These are phyloP conservation scores for Zymoseptoria ardabiliae DNA, from an alignment of 2,329 filamentous ascomycete species.

Conservation along the genomic window DNA sequence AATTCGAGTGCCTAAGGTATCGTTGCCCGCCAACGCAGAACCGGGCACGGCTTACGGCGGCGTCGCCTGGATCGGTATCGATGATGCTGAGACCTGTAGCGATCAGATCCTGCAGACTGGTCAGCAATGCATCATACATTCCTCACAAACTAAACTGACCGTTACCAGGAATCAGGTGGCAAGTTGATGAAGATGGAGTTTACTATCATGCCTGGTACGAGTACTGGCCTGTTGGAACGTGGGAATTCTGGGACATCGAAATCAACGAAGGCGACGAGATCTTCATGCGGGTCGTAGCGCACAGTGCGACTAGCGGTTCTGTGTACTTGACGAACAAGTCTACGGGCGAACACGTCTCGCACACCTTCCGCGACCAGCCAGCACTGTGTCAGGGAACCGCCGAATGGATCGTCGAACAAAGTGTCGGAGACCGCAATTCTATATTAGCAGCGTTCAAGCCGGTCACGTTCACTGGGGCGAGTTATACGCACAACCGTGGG, in stretches of 20 bases:
- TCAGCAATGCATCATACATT: background rate
- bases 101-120: background rate
- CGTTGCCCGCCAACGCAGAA: background rate
- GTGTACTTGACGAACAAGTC: slow-evolving; percentile 44
- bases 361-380: slow-evolving; percentile 42
- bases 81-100: background rate
- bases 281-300: slow-evolving; percentile 34
- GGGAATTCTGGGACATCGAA: slow-evolving; percentile 45
- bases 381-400: slow-evolving; percentile 50
- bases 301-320: slow-evolving; percentile 36
- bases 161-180: slow-evolving; percentile 52
- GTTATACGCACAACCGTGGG: too few species aligned
- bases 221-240: slow-evolving; percentile 52
- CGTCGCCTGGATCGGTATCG: background rate
- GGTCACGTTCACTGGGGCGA: background rate
- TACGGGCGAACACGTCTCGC: slow-evolving; percentile 45
- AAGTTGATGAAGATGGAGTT: slow-evolving; percentile 34
- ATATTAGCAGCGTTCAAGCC: slow-evolving; percentile 39
- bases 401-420: slow-evolving; percentile 56
- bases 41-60: background rate
- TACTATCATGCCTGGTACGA: slow-evolving; percentile 54
- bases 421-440: too few species aligned
- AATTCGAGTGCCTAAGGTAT: background rate
- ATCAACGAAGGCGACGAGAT: slow-evolving; percentile 41
- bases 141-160: slow-evolving; percentile 20